A percentile compares a stretch with the other conserved stretches of the same genome.
These are phyloP conservation scores for Fusarium domesticum DNA, from an alignment of 2,329 filamentous ascomycete species.

Conservation along the genomic window DNA sequence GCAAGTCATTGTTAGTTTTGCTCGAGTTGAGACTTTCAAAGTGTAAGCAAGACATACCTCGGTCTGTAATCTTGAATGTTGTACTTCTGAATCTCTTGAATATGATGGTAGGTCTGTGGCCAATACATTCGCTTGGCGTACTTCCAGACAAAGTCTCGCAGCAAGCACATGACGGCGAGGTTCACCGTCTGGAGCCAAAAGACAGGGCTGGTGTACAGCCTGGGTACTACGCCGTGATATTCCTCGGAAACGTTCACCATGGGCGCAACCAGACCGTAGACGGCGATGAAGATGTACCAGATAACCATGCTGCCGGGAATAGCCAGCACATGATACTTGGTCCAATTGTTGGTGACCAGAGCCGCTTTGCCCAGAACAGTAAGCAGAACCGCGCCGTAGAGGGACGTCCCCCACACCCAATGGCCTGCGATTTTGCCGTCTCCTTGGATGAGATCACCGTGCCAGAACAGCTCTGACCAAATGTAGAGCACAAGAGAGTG, in stretches of 20 bases:
- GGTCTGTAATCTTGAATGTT: slow-evolving; percentile 99
- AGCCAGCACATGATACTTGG: slow-evolving; percentile 92
- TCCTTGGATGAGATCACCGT: slow-evolving; percentile 70
- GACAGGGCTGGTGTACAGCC: slow-evolving; percentile 73
- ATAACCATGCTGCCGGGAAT: slow-evolving; percentile 91
- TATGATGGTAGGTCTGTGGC: slow-evolving; percentile 93
- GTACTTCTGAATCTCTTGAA: slow-evolving; percentile 99
- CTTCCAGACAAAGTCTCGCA: slow-evolving; percentile 94
- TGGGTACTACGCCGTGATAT: slow-evolving; percentile 78
- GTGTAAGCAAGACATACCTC: slow-evolving; percentile 55
- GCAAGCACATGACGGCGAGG: slow-evolving; percentile 75
- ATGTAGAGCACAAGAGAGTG: slow-evolving; percentile 94
- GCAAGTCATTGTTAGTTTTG: slow-evolving; percentile 12
- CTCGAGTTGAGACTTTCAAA: neutral
- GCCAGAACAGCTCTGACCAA: slow-evolving; percentile 76
- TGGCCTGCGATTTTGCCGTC: slow-evolving; percentile 85
- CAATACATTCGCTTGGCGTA: slow-evolving; percentile 97
- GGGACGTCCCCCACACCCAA: slow-evolving; percentile 96
- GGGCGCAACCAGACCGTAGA: slow-evolving; percentile 83
- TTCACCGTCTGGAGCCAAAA: slow-evolving; percentile 91
- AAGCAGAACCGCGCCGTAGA: slow-evolving; percentile 90
- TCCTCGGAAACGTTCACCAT: slow-evolving; percentile 78
- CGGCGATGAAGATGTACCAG: slow-evolving; percentile 87
- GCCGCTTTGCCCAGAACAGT: slow-evolving; percentile 94
- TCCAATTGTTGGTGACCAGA: slow-evolving; percentile 96